phyloP scores from a whole-genome alignment of 2,329 filamentous ascomycete genomes.

The Aspergillus sergii region DNA sequence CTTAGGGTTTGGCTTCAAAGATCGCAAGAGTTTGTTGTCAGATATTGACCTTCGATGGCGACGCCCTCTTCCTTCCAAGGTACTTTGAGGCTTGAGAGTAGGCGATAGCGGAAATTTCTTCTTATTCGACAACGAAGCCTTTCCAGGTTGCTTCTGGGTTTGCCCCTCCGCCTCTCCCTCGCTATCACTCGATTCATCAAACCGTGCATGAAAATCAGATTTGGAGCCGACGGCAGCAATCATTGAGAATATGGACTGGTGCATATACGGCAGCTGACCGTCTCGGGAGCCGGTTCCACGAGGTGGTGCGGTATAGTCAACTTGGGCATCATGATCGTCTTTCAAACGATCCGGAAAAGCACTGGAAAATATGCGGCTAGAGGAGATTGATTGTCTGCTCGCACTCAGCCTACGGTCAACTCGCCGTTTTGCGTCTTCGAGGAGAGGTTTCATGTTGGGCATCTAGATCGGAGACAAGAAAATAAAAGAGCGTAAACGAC shows the following conservation, averaged over 20 bases:
- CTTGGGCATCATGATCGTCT: constrained; percentile 61
- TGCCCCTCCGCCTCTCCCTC: constrained; percentile 55
- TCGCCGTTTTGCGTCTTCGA: constrained; percentile 47
- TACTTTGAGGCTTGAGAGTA: constrained; percentile 6
- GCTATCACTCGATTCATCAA: constrained; percentile 83
- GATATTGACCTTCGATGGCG: constrained; percentile 64
- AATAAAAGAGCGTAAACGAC: constrained; percentile 5
- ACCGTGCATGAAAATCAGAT: constrained; percentile 78
- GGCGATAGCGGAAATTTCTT: constrained; percentile 2
- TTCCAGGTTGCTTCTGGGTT: constrained; percentile 19
- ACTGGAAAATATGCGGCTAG: constrained; percentile 49
- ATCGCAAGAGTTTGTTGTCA: constrained; percentile 61
- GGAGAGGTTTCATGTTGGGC: constrained; percentile 35
- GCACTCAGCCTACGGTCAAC: constrained; percentile 44
- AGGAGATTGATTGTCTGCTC: constrained; percentile 46
- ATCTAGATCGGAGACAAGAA: background rate
- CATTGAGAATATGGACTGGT: constrained; percentile 91
- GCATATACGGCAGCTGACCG: constrained; percentile 67
- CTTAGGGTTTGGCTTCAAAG: constrained; percentile 59
- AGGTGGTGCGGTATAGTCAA: constrained; percentile 63
- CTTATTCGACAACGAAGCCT: constrained; percentile 10
- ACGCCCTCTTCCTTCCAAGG: constrained; percentile 38
- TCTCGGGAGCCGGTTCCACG: constrained; percentile 37
- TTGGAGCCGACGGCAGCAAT: constrained; percentile 85
- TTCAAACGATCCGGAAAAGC: constrained; percentile 61